Evolutionary conservation across 441 rosid species (phyloP), one percentile per base, ranked within the genome.

Genomic region (Melastoma candidum): DNA sequence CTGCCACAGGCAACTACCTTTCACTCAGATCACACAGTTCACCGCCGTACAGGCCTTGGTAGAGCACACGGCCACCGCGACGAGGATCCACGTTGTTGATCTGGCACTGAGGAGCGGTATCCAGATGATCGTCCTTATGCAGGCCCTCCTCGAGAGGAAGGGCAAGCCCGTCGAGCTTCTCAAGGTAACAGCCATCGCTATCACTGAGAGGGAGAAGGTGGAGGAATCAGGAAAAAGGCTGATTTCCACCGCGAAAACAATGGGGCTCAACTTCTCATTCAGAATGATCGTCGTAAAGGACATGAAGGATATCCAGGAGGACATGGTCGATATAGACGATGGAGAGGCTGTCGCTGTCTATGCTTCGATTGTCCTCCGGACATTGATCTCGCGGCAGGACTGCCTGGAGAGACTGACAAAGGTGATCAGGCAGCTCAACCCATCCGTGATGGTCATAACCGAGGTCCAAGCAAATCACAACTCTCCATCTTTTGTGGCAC

Each of bases 381-480:
- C 70, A 0, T 50, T 77, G 66, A 13, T 75, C 52, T 22, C 57
- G 0, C 46, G 52, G 8, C 82, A 84, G 3, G 46, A 44, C 9
- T 63, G 63, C 55, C 54, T 79, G 52, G 83, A 82, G 51, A 60
- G 54, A 41, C 46, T 79, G 47, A 56, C 70, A 63, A 51, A 58
- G 3, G 81, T 73, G 54, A 59, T 77, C 2, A 73, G 54, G 55
- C 65, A 26, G 27, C 70, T 74, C 24, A 66, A 64, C 10, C 88
- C 88, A 48, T 32, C 66, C 3, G 14, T 82, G 27, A 57, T 71
- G 81, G 63, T 75, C 24, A 71, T 79, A 25, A 32, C 58, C 2
- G 85, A 82, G 61, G 68, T 65, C 1, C 79, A 82, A 57, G 83
- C 88, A 6, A 79, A 70, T 48, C 79, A 74, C 62, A 77, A 73